Evolutionary conservation across 495 filamentous ascomycete species (phyloP).

Genomic region (Neurospora tetraspora): DNA sequence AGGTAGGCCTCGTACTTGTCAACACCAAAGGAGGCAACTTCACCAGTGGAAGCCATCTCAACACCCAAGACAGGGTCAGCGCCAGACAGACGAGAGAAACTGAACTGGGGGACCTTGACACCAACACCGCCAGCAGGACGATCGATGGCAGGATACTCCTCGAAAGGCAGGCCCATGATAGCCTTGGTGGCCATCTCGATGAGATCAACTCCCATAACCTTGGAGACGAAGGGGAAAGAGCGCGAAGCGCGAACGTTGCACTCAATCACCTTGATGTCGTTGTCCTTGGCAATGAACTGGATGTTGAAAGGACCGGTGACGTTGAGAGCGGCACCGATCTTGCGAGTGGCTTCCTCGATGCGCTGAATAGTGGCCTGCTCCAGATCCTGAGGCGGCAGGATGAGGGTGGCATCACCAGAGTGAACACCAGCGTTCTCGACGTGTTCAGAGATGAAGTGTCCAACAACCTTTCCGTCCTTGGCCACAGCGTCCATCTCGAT

Average conservation of each 20-base stretch:
- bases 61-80: conserved; percentile 95
- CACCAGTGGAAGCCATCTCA: conserved; percentile 98
- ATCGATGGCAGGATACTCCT: conserved; percentile 66
- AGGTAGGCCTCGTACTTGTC: conserved; percentile 98
- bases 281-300: conserved; percentile 98
- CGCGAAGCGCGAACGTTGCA: conserved; percentile 95
- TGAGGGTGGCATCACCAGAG: conserved; percentile 89
- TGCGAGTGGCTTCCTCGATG: conserved; percentile 89
- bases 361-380: conserved; percentile 77
- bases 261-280: conserved; percentile 99
- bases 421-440: conserved; percentile 95
- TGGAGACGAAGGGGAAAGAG: conserved; percentile 97
- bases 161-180: conserved; percentile 76
- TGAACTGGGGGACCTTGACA: conserved; percentile 98
- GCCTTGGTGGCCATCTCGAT: conserved; percentile 99
- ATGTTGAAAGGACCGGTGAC: conserved; percentile 98
- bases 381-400: conserved; percentile 90
- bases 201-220: conserved; percentile 95
- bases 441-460: conserved; percentile 93
- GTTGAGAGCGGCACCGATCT: conserved; percentile 91
- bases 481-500: conserved; percentile 97
- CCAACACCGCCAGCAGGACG: conserved; percentile 78
- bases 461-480: conserved; percentile 70
- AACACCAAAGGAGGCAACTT: conserved; percentile 90
- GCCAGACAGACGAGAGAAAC: conserved; percentile 90